Evolutionary conservation across 2,329 filamentous ascomycete species (phyloP), one percentile per base, ranked within the genome.

Genomic region (Xylaria sp.): DNA sequence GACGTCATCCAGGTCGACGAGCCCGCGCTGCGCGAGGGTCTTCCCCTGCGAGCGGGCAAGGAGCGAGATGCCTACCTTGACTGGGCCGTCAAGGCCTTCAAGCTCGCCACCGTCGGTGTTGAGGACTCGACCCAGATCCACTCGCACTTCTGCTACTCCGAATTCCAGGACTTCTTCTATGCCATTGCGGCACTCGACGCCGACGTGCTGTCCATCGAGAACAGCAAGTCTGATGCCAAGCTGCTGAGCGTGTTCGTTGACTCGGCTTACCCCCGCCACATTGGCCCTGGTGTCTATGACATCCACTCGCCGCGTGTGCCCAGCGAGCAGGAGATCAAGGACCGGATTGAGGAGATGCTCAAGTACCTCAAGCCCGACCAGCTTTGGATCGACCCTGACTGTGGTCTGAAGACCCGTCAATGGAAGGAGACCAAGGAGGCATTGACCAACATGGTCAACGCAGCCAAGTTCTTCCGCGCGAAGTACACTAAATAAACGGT

Each of bases 81-180:
- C 69, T 99, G 94, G 94, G 94, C 94, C 58, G 94, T 99, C 71
- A 88, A 96, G 81, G 92, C 92, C 69, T 99, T 99, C 92, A 92
- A 91, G 76, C 91, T 99, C 66, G 88, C 93, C 64, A 95, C 92
- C 69, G 87, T 92, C 57, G 94, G 92, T 75, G 93, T 99, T 59
- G 80, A 92, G 79, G 91, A 99, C 78, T 90, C 89, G 55, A 99
- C 94, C 66, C 94, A 99, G 85, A 97, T 99, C 77, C 94, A 99
- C 89, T 97, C 92, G 62, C 94, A 99, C 85, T 99, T 99, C 90
- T 99, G 94, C 79, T 99, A 99, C 88, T 97, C 94, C 48, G 94
- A 99, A 85, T 99, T 99, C 91, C 94, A 99, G 82, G 94, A 99
- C 84, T 99, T 99, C 86, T 99, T 99, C 92, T 91, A 97, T 80